Evolutionary conservation across 208 protist genomes (phyloP).

Genomic region (Crithidia fasciculata): DNA sequence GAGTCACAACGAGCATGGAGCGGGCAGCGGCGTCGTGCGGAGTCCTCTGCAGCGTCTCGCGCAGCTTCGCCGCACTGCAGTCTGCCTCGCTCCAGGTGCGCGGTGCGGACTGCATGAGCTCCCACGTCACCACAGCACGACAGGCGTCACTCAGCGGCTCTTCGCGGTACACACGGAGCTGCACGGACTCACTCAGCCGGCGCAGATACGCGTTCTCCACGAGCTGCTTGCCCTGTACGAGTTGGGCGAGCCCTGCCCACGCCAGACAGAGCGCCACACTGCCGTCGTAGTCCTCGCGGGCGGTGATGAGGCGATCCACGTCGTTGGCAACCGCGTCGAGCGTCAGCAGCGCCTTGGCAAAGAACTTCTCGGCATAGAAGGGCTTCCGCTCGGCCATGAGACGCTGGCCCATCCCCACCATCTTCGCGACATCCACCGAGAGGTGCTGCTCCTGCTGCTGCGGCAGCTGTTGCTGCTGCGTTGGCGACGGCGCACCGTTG

Average conservation of each 20-base stretch:
- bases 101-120: conserved; percentile 50
- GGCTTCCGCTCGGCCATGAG: conserved; percentile 60
- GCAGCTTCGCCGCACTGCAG: conserved; percentile 65
- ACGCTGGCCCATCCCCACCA: conserved; percentile 68
- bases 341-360: conserved; percentile 63
- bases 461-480: background rate
- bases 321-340: conserved; percentile 69
- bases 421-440: conserved; percentile 75
- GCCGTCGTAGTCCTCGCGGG: conserved; percentile 46
- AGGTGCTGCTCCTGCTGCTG: conserved; percentile 22
- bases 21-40: conserved; percentile 52
- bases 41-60: conserved; percentile 28
- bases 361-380: conserved; percentile 84
- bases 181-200: conserved; percentile 30
- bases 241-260: conserved; percentile 61
- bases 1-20: conserved; percentile 74
- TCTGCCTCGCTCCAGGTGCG: conserved; percentile 49
- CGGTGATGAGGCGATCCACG: conserved; percentile 25
- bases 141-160: conserved; percentile 64
- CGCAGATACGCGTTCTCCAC: conserved; percentile 37
- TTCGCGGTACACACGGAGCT: conserved; percentile 34
- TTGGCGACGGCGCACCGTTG: background rate
- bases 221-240: conserved; percentile 61
- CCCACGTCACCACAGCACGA: conserved; percentile 45
- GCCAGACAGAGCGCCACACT: conserved; percentile 74